Base-by-base conservation (phyloP, 495 filamentous ascomycete species). In the Lichenothelia convexa region DNA sequence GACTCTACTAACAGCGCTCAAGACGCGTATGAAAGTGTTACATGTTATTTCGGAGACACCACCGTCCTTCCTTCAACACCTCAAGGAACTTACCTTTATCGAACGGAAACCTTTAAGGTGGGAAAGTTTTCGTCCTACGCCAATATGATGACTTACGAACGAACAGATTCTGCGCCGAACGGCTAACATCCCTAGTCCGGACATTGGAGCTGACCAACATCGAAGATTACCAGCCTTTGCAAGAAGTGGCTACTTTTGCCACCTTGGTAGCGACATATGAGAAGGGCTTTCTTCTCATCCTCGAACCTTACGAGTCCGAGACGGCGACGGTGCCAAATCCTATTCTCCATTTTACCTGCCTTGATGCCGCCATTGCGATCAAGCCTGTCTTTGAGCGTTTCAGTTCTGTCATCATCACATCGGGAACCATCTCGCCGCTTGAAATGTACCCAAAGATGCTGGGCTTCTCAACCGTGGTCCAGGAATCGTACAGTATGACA, bases 371-470 rank as follows among this genome's bases (percentile, higher is more conserved):
- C 3, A 99, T 99, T 41, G 91, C 91, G 32, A 95, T 99, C 55
- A 93, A 86, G 48, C 91, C 91, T 1, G 85, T 99, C 6, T 91
- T 95, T 50, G 89, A 99, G 37, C 77, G 91, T 22, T 99, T 99
- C 55, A 79, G 75, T 49, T 94, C 91, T 5, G 91, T 99, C 37
- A 86, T 99, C 56, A 94, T 99, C 54, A 99, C 91, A 4, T 95
- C 91, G 0, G 91, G 91, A 15, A 99, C 91, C 3, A 78, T 99
- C 35, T 94, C 89, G 0, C 91, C 91, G 0, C 55, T 99, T 3
- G 91, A 99, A 54, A 95, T 99, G 85, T 99, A 95, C 52, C 91
- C 91, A 0, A 93, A 93, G 47, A 94, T 99, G 89, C 73, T 99
- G 7, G 79, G 77, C 30, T 99, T 99, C 58, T 66, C 62, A 2